A percentile compares a stretch with the other conserved stretches of the same genome.
Evolutionary conservation across 2,329 filamentous ascomycete genomes (phyloP).

Genomic region (Penicillium sp.): DNA sequence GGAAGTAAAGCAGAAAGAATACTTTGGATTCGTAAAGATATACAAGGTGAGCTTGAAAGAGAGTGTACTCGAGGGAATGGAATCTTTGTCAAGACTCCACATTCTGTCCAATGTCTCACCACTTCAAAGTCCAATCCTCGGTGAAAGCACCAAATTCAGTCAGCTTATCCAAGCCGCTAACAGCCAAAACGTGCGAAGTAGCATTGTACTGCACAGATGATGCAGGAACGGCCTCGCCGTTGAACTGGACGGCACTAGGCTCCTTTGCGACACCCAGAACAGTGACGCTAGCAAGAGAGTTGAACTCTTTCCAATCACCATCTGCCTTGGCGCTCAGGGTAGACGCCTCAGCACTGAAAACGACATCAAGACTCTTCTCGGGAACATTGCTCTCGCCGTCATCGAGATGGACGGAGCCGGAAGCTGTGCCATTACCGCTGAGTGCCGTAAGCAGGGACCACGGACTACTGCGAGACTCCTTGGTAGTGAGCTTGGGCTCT

Average conservation of each 20-base stretch:
- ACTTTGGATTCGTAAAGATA: neutral
- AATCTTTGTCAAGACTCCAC: neutral
- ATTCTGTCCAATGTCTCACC: slow-evolving; percentile 35
- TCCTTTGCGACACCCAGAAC: slow-evolving; percentile 58
- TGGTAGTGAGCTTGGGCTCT: slow-evolving; percentile 67
- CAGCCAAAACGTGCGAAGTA: slow-evolving; percentile 50
- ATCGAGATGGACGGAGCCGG: slow-evolving; percentile 69
- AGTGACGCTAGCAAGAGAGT: slow-evolving; percentile 63
- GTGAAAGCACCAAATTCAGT: slow-evolving; percentile 61
- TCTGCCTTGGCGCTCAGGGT: slow-evolving; percentile 51
- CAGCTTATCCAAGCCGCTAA: slow-evolving; percentile 52
- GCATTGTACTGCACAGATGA: slow-evolving; percentile 52
- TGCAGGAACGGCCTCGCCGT: slow-evolving; percentile 48
- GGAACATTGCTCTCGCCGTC: slow-evolving; percentile 69
- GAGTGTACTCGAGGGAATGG: neutral
- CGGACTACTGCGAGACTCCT: slow-evolving; percentile 61
- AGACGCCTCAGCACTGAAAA: slow-evolving; percentile 32
- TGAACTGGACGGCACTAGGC: slow-evolving; percentile 52
- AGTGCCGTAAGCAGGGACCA: slow-evolving; percentile 70
- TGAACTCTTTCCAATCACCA: slow-evolving; percentile 59
- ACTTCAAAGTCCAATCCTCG: slow-evolving; percentile 58
- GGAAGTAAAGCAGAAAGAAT: neutral
- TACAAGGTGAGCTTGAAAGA: neutral
- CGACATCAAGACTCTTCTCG: slow-evolving; percentile 56
- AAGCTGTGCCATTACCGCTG: slow-evolving; percentile 55